Percentiles rank a stretch among this genome's conserved stretches.
phyloP scores from a whole-genome alignment of 1,284 basidiomycete genomes.

The Leccinum fallax region DNA sequence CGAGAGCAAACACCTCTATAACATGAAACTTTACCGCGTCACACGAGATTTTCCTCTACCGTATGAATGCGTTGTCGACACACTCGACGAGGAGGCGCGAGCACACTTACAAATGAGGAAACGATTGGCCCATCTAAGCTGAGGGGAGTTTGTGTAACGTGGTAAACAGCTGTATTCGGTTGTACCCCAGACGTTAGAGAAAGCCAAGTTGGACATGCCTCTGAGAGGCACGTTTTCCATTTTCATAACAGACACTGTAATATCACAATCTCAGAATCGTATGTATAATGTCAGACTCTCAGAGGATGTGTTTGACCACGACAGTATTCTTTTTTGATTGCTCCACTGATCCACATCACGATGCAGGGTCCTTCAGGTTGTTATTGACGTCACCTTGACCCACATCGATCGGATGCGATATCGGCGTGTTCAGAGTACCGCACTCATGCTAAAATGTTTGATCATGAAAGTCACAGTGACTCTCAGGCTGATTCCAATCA shows the following conservation, averaged over 20 bases:
- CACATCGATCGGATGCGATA: neutral
- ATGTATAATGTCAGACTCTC: neutral
- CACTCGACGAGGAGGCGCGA: conserved; percentile 7
- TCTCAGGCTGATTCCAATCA: neutral
- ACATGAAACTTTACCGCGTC: conserved; percentile 79
- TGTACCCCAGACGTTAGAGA: neutral
- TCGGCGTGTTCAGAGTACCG: neutral
- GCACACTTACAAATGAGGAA: conserved; percentile 14
- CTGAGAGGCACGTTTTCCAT: neutral
- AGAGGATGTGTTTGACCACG: neutral
- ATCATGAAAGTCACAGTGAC: neutral
- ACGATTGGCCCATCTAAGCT: conserved; percentile 26
- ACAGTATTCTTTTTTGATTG: neutral
- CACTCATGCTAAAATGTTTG: neutral
- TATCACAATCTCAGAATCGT: neutral
- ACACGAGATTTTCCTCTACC: conserved; percentile 78
- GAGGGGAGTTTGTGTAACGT: neutral
- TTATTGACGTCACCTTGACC: neutral
- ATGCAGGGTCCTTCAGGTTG: neutral
- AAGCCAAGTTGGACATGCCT: neutral
- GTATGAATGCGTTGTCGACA: conserved; percentile 56
- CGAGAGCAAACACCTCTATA: conserved; percentile 87
- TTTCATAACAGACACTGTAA: neutral
- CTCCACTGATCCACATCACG: neutral
- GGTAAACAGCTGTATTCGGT: neutral